Base-by-base conservation (phyloP, 768 basidiomycete genomes). In the Clitopilus passeckerianus region DNA sequence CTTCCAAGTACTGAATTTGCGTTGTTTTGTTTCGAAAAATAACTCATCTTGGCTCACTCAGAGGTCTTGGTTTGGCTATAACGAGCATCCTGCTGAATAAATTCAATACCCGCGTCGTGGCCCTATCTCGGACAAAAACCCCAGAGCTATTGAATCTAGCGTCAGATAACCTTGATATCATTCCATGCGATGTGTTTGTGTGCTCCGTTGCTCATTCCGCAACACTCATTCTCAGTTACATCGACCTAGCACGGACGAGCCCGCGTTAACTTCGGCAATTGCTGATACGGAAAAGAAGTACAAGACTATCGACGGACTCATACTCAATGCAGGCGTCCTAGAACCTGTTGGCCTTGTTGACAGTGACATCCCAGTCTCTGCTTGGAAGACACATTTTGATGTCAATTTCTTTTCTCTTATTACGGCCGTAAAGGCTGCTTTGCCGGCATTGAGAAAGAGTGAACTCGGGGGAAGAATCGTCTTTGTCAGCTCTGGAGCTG, bases 331-430 rank as follows among this genome's bases (percentile, higher is more conserved):
- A n/a, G 95, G 83, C 4, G 83, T 80, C 0, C 71, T 95, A 22
- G 85, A 87, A 43, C 91, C 93, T 16, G 65, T 94, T 22, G 81
- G 85, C 59, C 79, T 77, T 37, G 81, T 90, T 56, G 78, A 72
- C 15, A 80, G 83, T 52, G 72, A 76, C 34, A 76, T 79, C 8
- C 70, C 80, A 15, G 63, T 89, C 37, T 77, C 83, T 57, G 72
- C 74, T 20, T 93, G 91, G 91, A 87, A 83, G 67, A 65, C 69
- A 22, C 81, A 86, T 66, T 93, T 96, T 68, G 89, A 95, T 64
- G 78, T 91, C 73, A 96, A 95, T 72, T 88, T 96, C 72, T 92
- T 93, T 75, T 91, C 93, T 1, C 78, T 92, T 18, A 75, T 96
- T 50, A 81, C 85, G 34, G 82, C 90, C 22, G 66, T 95, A 33